phyloP scores from a whole-genome alignment of 1,284 basidiomycete species.

The Anthracocystis panici-leucophaei region DNA sequence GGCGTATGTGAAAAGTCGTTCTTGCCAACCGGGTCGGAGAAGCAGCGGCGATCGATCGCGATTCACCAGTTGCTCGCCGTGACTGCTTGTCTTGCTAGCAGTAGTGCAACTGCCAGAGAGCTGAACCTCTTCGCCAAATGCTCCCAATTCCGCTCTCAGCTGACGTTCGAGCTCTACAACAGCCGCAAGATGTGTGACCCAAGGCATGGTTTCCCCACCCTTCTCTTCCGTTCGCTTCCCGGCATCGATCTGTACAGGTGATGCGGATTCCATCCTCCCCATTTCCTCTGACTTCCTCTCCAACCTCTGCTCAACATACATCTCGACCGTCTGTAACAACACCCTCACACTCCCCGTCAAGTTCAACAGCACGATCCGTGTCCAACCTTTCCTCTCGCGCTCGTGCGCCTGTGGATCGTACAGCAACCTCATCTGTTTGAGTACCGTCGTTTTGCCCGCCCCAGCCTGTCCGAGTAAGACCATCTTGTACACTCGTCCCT shows the following conservation, averaged over 20 bases:
- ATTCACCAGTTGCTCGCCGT: background rate
- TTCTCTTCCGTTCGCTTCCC: background rate
- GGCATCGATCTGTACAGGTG: background rate
- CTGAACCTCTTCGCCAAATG: conserved; percentile 23
- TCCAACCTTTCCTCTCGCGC: conserved; percentile 40
- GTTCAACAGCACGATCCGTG: conserved; percentile 50
- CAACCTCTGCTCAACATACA: conserved; percentile 13
- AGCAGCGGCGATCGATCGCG: conserved; percentile 28
- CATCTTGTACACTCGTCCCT: conserved; percentile 33
- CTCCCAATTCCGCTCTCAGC: conserved; percentile 27
- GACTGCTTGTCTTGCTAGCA: background rate
- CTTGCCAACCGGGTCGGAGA: conserved; percentile 48
- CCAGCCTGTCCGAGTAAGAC: conserved; percentile 51
- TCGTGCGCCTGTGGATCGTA: conserved; percentile 56
- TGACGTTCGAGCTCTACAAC: conserved; percentile 16
- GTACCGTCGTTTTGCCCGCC: conserved; percentile 57
- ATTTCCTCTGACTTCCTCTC: conserved; percentile 19
- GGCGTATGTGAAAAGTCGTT: conserved; percentile 33
- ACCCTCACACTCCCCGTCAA: conserved; percentile 30
- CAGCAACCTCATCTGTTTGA: conserved; percentile 61
- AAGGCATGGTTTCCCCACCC: conserved; percentile 6
- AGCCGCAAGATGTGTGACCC: conserved; percentile 9
- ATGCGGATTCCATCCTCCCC: background rate
- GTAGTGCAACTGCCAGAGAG: background rate
- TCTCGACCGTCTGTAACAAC: conserved; percentile 32